phyloP scores from a whole-genome alignment of 2,329 filamentous ascomycete genomes.

The Cercospora zeina region DNA sequence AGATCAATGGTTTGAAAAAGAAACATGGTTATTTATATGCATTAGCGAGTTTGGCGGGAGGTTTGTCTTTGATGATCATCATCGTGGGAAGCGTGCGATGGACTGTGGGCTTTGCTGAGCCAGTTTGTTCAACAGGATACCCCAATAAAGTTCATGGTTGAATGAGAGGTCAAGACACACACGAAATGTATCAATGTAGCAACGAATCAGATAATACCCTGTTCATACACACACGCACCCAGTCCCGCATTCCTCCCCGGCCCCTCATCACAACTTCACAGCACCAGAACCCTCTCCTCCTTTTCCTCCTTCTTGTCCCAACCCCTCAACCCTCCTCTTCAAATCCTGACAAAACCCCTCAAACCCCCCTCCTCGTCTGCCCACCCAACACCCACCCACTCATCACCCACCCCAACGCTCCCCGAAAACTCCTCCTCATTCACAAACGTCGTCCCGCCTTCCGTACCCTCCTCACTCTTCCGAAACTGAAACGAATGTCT shows the following conservation, averaged over 20 bases:
- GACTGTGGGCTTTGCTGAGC: conserved; percentile 53
- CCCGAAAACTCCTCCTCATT: conserved; percentile 27
- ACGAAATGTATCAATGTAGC: neutral
- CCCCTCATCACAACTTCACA: neutral
- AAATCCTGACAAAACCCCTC: conserved; percentile 27
- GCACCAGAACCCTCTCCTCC: neutral
- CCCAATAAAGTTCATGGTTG: conserved; percentile 34
- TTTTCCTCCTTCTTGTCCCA: neutral
- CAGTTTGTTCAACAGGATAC: conserved; percentile 43
- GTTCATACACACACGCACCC: neutral
- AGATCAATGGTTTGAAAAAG: conserved; percentile 44
- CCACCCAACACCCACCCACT: conserved; percentile 10
- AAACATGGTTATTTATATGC: conserved; percentile 70
- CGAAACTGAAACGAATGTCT: conserved; percentile 28
- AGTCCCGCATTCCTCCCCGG: neutral
- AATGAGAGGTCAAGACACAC: neutral
- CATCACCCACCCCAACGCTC: conserved; percentile 20
- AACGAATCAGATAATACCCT: neutral
- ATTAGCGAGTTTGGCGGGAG: conserved; percentile 58
- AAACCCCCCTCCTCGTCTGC: conserved; percentile 20
- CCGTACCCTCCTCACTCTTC: conserved; percentile 16
- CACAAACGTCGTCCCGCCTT: conserved; percentile 26
- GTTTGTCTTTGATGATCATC: conserved; percentile 61
- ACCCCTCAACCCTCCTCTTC: conserved; percentile 26
- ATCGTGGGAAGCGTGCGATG: conserved; percentile 76